These are phyloP conservation scores for Chlorophyllum brunneum DNA, from an alignment of 768 basidiomycete genomes.

Conservation along the genomic window DNA sequence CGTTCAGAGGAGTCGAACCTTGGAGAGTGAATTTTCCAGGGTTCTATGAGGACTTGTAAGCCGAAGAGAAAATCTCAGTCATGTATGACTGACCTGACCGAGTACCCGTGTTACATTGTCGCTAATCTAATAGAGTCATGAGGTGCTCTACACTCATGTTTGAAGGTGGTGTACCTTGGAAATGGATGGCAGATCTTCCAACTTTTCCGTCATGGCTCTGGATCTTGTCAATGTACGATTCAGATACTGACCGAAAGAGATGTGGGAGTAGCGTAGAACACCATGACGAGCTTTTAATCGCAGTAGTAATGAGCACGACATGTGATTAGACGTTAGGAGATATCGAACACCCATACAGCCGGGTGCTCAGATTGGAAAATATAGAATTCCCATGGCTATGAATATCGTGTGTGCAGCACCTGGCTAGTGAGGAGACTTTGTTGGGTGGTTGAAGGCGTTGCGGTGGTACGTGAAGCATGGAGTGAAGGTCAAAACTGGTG, in stretches of 20 bases:
- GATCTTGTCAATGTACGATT: neutral
- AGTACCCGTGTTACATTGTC: constrained; percentile 64
- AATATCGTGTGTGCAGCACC: no score
- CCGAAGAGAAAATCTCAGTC: neutral
- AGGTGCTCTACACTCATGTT: neutral
- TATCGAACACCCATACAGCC: no score
- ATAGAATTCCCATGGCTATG: no score
- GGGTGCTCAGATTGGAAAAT: no score
- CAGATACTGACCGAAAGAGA: neutral
- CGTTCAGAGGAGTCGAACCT: constrained; percentile 37
- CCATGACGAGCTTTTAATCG: neutral
- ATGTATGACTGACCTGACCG: constrained; percentile 56
- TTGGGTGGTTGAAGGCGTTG: no score
- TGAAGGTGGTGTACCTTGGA: constrained; percentile 39
- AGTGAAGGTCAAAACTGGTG: no score
- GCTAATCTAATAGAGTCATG: constrained; percentile 50
- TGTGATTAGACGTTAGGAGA: constrained; percentile 27
- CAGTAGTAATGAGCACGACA: constrained; percentile 7
- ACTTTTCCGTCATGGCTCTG: constrained; percentile 36
- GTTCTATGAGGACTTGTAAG: constrained; percentile 47
- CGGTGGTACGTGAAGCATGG: no score
- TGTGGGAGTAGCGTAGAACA: neutral
- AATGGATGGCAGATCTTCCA: constrained; percentile 49
- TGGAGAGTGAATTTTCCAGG: constrained; percentile 88
- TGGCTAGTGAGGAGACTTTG: no score